A percentile compares a stretch with the other conserved stretches of the same genome.
Conservation (phyloP, 1,284 basidiomycete genomes). For the Singerocomus rubriflavus region DNA sequence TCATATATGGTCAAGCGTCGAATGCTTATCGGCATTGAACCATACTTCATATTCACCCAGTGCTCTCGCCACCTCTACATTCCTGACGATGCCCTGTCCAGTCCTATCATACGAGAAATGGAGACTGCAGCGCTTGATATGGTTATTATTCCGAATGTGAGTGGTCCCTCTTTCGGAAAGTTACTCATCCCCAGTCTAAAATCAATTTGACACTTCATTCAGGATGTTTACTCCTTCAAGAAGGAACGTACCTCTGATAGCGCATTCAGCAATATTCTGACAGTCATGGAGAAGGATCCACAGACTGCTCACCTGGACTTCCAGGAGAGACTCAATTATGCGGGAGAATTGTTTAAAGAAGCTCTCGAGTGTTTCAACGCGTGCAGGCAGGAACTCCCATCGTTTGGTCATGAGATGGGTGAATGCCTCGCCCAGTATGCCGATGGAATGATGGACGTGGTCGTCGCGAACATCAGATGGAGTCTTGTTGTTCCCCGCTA, state of each 20-base stretch:
- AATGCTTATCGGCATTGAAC: neutral
- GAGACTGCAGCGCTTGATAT: neutral
- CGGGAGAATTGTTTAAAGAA: slow-evolving; percentile 12
- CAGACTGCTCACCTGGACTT: slow-evolving; percentile 18
- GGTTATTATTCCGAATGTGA: neutral
- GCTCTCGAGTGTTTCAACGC: slow-evolving; percentile 7
- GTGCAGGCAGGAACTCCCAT: slow-evolving; percentile 6
- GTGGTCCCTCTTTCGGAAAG: too few species aligned
- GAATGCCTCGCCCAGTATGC: neutral
- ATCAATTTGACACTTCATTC: neutral
- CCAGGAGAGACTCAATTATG: slow-evolving; percentile 17
- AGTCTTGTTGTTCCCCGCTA: neutral
- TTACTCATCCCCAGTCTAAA: neutral
- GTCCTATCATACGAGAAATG: neutral
- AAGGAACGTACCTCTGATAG: neutral
- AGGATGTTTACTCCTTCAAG: slow-evolving; percentile 2
- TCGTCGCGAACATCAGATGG: neutral
- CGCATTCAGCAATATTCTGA: slow-evolving; percentile 7
- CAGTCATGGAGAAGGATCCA: slow-evolving; percentile 17
- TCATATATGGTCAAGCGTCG: neutral
- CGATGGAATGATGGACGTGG: neutral
- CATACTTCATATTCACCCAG: neutral
- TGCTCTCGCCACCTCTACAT: neutral
- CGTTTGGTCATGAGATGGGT: slow-evolving; percentile 1
- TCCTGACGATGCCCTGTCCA: neutral